These are phyloP conservation scores for Gonium pectorale DNA, from an alignment of 139 green algal species.

Conservation along the genomic window DNA sequence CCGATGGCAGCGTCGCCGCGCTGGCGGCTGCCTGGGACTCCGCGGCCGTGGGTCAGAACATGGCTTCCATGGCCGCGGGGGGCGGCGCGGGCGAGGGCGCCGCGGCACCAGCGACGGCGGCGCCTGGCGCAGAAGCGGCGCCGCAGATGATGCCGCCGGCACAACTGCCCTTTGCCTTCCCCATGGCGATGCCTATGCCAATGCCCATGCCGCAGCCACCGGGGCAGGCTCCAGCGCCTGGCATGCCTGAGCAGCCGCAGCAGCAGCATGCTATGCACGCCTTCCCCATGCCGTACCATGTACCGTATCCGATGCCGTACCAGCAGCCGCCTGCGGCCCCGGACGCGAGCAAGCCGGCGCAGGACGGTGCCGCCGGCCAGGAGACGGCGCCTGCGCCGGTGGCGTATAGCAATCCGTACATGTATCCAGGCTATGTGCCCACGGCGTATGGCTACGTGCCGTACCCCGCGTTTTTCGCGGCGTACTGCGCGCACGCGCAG, in stretches of 20 bases:
- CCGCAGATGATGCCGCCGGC: too few relatives aligned
- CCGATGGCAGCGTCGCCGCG: too few relatives aligned
- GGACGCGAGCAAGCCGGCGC: neutral
- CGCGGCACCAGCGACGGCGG: too few relatives aligned
- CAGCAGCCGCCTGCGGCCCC: neutral
- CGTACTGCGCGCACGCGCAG: neutral
- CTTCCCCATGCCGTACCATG: neutral
- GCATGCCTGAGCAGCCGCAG: neutral
- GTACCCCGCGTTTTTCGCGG: neutral
- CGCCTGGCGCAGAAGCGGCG: too few relatives aligned
- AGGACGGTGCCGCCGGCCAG: neutral
- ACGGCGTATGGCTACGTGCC: constrained; percentile 33
- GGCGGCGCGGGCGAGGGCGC: too few relatives aligned
- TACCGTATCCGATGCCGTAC: neutral
- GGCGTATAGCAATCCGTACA: neutral
- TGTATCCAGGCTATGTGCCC: neutral
- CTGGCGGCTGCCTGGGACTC: too few relatives aligned
- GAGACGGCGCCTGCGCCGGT: neutral
- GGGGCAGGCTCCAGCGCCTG: too few relatives aligned
- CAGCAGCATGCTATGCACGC: neutral
- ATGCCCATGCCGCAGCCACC: too few relatives aligned
- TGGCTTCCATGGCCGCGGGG: too few relatives aligned
- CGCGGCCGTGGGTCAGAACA: too few relatives aligned
- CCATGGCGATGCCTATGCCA: too few relatives aligned
- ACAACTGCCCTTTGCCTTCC: too few relatives aligned